Evolutionary conservation across 352 stramenopile species (phyloP).

Genomic region (Phytophthora pluvialis): DNA sequence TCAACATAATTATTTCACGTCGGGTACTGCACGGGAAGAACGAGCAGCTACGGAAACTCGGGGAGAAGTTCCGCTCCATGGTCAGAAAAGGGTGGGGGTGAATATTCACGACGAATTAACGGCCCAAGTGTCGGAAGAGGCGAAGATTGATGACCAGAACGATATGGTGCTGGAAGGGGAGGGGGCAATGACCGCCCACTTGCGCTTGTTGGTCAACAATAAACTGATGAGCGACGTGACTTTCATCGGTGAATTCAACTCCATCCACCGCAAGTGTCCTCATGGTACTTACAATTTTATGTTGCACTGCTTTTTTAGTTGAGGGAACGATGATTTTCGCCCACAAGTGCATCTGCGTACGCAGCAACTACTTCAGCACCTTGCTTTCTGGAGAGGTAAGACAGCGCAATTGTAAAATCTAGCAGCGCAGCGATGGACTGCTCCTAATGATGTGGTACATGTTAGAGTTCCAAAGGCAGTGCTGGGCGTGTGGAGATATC

Average conservation of each 20-base stretch:
- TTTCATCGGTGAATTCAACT: slow-evolving; percentile 57
- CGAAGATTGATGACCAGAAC: slow-evolving; percentile 54
- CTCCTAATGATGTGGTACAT: not conserved
- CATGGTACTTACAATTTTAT: not conserved
- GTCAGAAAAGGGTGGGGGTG: not conserved
- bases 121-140: slow-evolving; percentile 18
- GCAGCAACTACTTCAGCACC: slow-evolving; percentile 92
- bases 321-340: slow-evolving; percentile 79
- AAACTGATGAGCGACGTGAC: slow-evolving; percentile 85
- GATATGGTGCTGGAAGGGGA: slow-evolving; percentile 15
- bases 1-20: not conserved
- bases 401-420: not conserved
- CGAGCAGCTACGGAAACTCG: not conserved
- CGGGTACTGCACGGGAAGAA: not conserved
- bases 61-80: not conserved
- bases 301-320: slow-evolving; percentile 36
- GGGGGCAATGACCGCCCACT: slow-evolving; percentile 58
- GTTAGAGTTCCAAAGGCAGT: slow-evolving; percentile 83
- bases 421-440: not conserved
- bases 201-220: slow-evolving; percentile 76
- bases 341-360: slow-evolving; percentile 90
- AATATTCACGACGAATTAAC: not conserved
- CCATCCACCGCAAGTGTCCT: not conserved
- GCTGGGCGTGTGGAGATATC: slow-evolving; percentile 85
- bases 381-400: slow-evolving; percentile 70